Conservation (phyloP, 352 stramenopile species). For the Pythium periplocum region DNA sequence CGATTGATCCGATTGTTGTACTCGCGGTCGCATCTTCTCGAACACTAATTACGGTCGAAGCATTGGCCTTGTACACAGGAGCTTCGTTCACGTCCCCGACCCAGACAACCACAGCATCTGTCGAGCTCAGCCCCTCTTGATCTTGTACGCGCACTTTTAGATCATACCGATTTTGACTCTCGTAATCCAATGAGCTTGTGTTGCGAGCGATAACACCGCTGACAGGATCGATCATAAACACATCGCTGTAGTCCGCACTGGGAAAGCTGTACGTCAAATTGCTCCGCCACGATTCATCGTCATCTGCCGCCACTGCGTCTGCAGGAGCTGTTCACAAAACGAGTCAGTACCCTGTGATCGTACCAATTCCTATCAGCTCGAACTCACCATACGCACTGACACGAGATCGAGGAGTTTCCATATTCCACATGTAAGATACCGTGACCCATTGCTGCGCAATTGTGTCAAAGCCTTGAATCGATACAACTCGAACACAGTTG, state of each 20-base stretch:
- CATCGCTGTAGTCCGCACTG: not conserved
- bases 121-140: slow-evolving; percentile 9
- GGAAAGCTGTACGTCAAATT: slow-evolving; percentile 17
- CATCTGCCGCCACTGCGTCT: slow-evolving; percentile 16
- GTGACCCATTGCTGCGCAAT: slow-evolving; percentile 9
- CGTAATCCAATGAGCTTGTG: slow-evolving; percentile 1
- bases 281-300: slow-evolving; percentile 18
- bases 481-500: slow-evolving; percentile 14
- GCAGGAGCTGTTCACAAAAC: slow-evolving; percentile 5
- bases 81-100: slow-evolving; percentile 19
- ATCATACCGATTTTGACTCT: slow-evolving; percentile 10
- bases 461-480: slow-evolving; percentile 11
- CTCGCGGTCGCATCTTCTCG: slow-evolving; percentile 13
- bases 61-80: slow-evolving; percentile 10
- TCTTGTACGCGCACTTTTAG: slow-evolving; percentile 9
- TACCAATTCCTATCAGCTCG: not conserved
- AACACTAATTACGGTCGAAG: slow-evolving; percentile 3
- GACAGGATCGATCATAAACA: slow-evolving; percentile 11
- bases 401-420: slow-evolving; percentile 15
- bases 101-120: slow-evolving; percentile 10
- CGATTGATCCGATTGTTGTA: slow-evolving; percentile 4
- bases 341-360: not conserved
- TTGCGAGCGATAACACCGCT: slow-evolving; percentile 15
- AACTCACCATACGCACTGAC: slow-evolving; percentile 18
- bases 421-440: slow-evolving; percentile 18